Conservation (phyloP, 768 basidiomycete species). For the Psilocybe cyanescens region DNA sequence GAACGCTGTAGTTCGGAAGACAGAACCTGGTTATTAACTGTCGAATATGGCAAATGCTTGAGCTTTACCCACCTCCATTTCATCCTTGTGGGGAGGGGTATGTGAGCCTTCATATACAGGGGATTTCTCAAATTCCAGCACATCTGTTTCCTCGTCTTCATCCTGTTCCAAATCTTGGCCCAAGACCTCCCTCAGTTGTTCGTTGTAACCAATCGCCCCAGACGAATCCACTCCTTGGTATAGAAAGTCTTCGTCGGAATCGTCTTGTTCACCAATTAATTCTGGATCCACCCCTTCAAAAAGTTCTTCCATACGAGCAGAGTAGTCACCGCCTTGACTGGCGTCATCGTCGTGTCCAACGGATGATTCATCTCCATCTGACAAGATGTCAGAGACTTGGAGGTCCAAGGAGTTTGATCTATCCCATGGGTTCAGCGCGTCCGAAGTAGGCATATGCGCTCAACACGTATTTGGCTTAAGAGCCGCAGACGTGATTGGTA, state of each 20-base stretch:
- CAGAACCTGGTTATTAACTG: neutral
- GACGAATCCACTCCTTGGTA: constrained; percentile 74
- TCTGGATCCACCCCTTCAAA: constrained; percentile 44
- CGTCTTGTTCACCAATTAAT: constrained; percentile 38
- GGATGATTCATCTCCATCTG: constrained; percentile 41
- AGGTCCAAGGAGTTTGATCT: neutral
- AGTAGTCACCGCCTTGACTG: constrained; percentile 58
- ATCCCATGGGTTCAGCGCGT: constrained; percentile 19
- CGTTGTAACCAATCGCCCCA: constrained; percentile 57
- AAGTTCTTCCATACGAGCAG: constrained; percentile 70
- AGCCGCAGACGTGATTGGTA: neutral
- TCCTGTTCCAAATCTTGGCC: constrained; percentile 52
- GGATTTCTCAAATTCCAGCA: constrained; percentile 47
- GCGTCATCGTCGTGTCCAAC: constrained; percentile 28
- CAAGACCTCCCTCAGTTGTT: constrained; percentile 74
- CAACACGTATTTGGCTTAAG: neutral
- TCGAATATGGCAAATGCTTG: neutral
- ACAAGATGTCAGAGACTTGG: constrained; percentile 18
- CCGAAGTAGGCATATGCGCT: constrained; percentile 12
- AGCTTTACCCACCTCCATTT: constrained; percentile 31
- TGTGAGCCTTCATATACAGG: constrained; percentile 41
- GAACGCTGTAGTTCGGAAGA: constrained; percentile 30
- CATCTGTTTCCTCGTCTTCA: constrained; percentile 45
- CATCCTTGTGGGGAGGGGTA: constrained; percentile 25
- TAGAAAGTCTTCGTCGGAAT: constrained; percentile 58